Conservation (phyloP, 805 yeast species). For the Candida manassasensis region DNA sequence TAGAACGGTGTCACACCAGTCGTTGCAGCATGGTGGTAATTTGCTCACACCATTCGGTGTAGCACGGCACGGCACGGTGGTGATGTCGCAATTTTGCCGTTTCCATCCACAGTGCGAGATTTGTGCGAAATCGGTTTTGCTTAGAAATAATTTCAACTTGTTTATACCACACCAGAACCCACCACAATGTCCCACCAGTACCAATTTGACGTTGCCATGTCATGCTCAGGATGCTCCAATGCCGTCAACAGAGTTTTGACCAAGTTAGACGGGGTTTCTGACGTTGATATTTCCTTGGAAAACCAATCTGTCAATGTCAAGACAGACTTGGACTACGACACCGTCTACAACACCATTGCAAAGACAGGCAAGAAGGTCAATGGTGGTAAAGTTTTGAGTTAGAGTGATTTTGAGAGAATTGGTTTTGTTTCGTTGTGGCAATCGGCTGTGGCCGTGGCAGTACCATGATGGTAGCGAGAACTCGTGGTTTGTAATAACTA, state of each 20-base stretch:
- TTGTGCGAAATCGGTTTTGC: neutral
- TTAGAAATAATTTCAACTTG: neutral
- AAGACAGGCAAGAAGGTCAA: slow-evolving; percentile 88
- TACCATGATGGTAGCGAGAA: no score
- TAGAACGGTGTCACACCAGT: no score
- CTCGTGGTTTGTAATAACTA: no score
- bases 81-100: no score
- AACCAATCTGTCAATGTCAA: slow-evolving; percentile 78
- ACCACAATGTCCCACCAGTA: slow-evolving; percentile 54
- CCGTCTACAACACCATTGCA: slow-evolving; percentile 72
- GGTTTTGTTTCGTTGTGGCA: neutral
- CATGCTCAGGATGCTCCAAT: slow-evolving; percentile 82
- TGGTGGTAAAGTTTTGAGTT: slow-evolving; percentile 54
- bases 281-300: slow-evolving; percentile 70
- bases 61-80: no score
- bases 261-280: slow-evolving; percentile 68
- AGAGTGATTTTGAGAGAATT: slow-evolving; percentile 5
- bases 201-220: slow-evolving; percentile 78
- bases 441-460: neutral
- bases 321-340: slow-evolving; percentile 64
- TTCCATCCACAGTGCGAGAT: no score
- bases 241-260: slow-evolving; percentile 78
- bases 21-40: no score
- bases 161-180: neutral
- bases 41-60: no score